A percentile compares a stretch with the other conserved stretches of the same genome.
Evolutionary conservation across 2,329 filamentous ascomycete species (phyloP).

Genomic region (Sclerotinia sclerotiorum): DNA sequence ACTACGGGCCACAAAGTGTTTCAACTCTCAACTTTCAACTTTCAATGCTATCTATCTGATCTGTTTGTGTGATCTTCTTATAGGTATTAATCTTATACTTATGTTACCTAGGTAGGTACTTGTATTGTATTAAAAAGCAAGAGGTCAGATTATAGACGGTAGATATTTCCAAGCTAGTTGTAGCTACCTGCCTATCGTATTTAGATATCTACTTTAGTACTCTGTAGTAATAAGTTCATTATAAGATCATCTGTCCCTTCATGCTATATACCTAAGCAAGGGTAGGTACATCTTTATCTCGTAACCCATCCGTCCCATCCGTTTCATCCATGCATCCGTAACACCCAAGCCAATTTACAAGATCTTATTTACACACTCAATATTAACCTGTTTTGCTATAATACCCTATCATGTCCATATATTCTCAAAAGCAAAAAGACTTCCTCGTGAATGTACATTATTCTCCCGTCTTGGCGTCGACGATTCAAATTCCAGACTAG

Average conservation of each 20-base stretch:
- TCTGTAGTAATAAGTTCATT: not conserved
- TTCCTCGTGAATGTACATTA: conserved; percentile 28
- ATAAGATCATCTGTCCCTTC: not conserved
- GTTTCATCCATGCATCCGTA: not conserved
- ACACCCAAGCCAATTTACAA: conserved; percentile 7
- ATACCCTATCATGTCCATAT: conserved; percentile 22
- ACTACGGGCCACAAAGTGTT: no score
- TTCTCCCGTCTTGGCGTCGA: conserved; percentile 11
- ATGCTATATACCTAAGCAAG: conserved; percentile 1
- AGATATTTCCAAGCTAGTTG: no score
- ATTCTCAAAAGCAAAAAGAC: conserved; percentile 31
- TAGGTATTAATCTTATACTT: no score
- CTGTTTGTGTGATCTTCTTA: no score
- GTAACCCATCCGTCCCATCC: not conserved
- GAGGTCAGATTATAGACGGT: no score
- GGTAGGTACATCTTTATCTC: conserved; percentile 6
- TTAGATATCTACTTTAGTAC: not conserved
- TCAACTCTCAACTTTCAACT: no score
- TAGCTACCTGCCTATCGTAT: no score
- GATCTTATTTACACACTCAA: not conserved
- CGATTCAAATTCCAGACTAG: conserved; percentile 16
- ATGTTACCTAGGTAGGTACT: no score
- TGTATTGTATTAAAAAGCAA: no score
- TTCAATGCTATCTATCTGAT: no score
- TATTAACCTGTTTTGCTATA: not conserved